Base-by-base conservation (phyloP, 208 protist species). In the Leishmania turanica region DNA sequence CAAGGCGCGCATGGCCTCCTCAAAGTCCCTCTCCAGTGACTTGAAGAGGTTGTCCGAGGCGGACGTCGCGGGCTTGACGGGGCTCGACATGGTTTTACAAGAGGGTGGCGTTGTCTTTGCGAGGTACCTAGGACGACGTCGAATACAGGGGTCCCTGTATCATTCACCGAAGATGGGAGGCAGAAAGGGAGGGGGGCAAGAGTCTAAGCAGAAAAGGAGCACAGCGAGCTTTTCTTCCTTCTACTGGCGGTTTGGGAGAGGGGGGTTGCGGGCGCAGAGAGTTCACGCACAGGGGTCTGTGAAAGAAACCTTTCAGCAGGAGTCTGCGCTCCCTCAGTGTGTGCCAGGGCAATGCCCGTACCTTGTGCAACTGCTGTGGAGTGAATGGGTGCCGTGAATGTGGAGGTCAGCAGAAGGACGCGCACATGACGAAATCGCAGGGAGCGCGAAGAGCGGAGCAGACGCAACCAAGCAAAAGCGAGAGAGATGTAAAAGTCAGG, bases 1-100 rank as follows among this genome's bases (percentile, higher is more conserved):
- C 0, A 99, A 91, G n/a, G 99, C 97, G 17, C 84, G 53, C 91
- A 99, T 97, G 49, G 94, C 97, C 84, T 99, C 94, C 56, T 99
- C 87, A 85, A 99, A 99, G 81, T 99, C 97, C 54, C 91, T 81
- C 90, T 99, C 97, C 17, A 99, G 88, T 19, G 92, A 91, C 76
- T 91, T 90, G 68, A 99, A 92, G 53, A 98, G 88, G 34, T 60
- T 87, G 58, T 95, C 93, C 24, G 86, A 84, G 40, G 97, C 89
- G 80, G 87, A 88, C 42, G 88, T 58, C 21, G 92, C 89, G 42
- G 94, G 89, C 74, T 91, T 89, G 70, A 80, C 72, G 21, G 84
- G 2, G 19, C 88, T 85, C 58, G 82, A 60, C 86, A 89, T 89
- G 68, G 45, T 66, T 24, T 31, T 19, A 58, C 3, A 9, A 62